Evolutionary conservation across 2,329 filamentous ascomycete species (phyloP), one percentile per base, ranked within the genome.

Genomic region (Exophiala sp.): DNA sequence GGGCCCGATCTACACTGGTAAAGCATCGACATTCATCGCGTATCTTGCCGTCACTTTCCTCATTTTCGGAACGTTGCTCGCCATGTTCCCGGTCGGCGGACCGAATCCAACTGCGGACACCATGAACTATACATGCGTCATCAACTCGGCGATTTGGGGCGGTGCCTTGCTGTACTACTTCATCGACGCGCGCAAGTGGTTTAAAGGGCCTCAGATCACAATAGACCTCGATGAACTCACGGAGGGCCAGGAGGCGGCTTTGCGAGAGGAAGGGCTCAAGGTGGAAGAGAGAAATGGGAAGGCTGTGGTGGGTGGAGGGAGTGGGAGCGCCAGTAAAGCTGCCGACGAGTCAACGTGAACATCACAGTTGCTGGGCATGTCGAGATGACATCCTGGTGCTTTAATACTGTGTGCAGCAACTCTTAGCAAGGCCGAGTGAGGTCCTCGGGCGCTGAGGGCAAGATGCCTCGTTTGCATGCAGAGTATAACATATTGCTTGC

Each of bases 81-180:
- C 73, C 49, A 84, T 85, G 81, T 83, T 85, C 64, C 82, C 82
- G 0, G 71, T 69, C 10, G 72, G 71, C 3, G 82, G 81, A 0
- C 80, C 82, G 24, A 69, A 77, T 60, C 81, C 81, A 1, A 73
- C 70, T 6, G 65, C 73, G 71, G 64, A 60, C 69, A 68, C 68
- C 12, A 85, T 85, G 82, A 86, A 85, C 61, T 85, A 85, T 63
- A 84, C 82, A 0, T 75, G 84, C 2, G 82, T 84, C 1, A 80
- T 86, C 55, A 84, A 84, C 58, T 73, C 72, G 33, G 75, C 76
- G 3, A 76, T 85, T 1, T 85, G 82, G 82, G 69, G 77, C 11
- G 80, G 80, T 1, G 74, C 77, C 0, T 65, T 83, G 60, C 46
- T 71, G 1, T 85, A 85, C 65, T 85, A 84, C 63, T 73, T 72